Base-by-base conservation (phyloP, 768 basidiomycete genomes). In the Paxillus ammoniavirescens region DNA sequence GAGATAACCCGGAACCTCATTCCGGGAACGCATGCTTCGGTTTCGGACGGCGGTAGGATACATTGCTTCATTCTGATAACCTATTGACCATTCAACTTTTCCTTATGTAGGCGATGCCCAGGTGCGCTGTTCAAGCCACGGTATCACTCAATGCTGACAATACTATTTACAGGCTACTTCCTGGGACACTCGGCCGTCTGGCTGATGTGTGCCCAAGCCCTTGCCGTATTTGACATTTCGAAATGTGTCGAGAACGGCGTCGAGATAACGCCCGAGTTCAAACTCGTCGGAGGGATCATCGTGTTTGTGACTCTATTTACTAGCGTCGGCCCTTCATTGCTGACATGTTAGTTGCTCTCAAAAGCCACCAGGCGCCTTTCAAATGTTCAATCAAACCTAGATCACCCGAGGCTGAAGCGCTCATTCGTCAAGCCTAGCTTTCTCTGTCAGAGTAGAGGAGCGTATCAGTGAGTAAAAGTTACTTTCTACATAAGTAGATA, bases 231-330 rank as follows among this genome's bases (percentile, higher is more conserved):
- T 36, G 61, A 78, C 30, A 72, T 82, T 18, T 64, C 65, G 13
- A 78, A 76, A 38, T 66, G 59, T 0, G 57, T 76, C 1, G 73
- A 73, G 50, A 69, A 76, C 17, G 77, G 76, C 0, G 60, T 70
- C 1, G 74, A 74, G 17, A 65, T 80, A 26, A 71, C 74, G 0
- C 78, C 80, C 5, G 75, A 79, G 50, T 73, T 77, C 46, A 75
- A 75, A 40, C 44, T 45, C 42, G 57, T 49, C 6, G 61, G 61
- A 8, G 57, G 17, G 4, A 53, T 51, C 26, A 28, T 59, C 3
- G 6, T 58, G 61, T 61, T 0, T 1, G 60, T 59, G 21, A 23
- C 8, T 6, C 8, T 6, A 13, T 17, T 23, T 8, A 4, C 5
- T 26, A 26, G 5, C 5, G 26, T 0, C 5, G 26, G n/a, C n/a